These are phyloP conservation scores for Xylariales sp. DNA, from an alignment of 2,329 filamentous ascomycete genomes.

Conservation along the genomic window DNA sequence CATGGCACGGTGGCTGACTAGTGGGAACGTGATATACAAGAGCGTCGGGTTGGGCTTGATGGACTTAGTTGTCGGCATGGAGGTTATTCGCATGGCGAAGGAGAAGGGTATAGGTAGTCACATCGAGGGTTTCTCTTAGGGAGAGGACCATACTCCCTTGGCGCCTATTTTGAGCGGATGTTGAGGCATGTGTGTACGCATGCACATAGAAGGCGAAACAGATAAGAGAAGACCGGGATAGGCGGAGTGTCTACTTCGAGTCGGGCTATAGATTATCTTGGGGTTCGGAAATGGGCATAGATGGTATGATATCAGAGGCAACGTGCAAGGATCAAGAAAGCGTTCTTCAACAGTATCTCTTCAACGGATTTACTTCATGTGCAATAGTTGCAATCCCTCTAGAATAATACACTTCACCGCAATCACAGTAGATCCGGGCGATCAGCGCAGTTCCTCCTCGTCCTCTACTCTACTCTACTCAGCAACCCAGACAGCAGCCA, in stretches of 20 bases:
- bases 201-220: no score
- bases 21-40: conserved; percentile 65
- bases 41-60: conserved; percentile 62
- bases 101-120: conserved; percentile 50
- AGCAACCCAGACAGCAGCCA: conserved; percentile 94
- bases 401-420: no score
- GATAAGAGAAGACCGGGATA: no score
- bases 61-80: conserved; percentile 59
- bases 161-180: conserved; percentile 11
- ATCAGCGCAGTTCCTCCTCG: background rate
- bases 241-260: no score
- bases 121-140: conserved; percentile 46
- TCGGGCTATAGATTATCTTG: no score
- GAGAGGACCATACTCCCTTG: conserved; percentile 12
- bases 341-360: no score
- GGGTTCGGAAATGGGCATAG: no score
- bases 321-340: no score
- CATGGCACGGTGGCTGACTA: conserved; percentile 51
- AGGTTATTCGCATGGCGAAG: conserved; percentile 51
- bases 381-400: no score
- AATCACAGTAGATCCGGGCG: no score
- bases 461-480: conserved; percentile 55
- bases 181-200: background rate
- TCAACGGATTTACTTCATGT: no score
- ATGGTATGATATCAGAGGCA: no score